A percentile compares a stretch with the other conserved stretches of the same genome.
phyloP scores from a whole-genome alignment of 768 basidiomycete species.

The Termitomyces sp. region DNA sequence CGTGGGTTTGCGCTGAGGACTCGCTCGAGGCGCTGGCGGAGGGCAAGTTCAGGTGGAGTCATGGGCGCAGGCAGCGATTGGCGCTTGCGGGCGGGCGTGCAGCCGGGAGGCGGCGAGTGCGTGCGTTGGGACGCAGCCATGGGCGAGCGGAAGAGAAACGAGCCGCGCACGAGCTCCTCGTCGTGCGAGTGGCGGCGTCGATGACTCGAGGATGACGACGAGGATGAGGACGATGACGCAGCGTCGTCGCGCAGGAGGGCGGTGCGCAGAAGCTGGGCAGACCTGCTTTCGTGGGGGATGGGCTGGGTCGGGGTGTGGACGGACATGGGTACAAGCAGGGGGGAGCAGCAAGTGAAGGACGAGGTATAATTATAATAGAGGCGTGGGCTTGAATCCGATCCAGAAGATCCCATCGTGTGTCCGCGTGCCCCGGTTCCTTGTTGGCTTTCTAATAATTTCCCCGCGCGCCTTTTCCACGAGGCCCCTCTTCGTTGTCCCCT shows the following conservation, averaged over 20 bases:
- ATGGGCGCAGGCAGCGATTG: slow-evolving; percentile 14
- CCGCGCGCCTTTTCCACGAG: neutral
- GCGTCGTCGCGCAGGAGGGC: neutral
- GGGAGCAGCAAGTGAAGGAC: neutral
- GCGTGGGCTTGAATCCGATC: neutral
- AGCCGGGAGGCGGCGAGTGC: neutral
- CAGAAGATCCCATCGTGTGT: neutral
- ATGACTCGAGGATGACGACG: neutral
- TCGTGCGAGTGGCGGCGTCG: slow-evolving; percentile 4
- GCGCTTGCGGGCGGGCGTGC: slow-evolving; percentile 1
- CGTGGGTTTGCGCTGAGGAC: slow-evolving; percentile 27
- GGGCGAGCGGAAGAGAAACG: slow-evolving; percentile 25
- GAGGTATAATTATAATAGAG: neutral
- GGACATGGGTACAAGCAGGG: neutral
- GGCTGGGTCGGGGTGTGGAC: neutral
- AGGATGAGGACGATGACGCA: neutral
- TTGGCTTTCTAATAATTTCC: neutral
- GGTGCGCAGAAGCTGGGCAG: slow-evolving; percentile 1
- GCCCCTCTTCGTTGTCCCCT: neutral
- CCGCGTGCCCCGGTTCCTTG: neutral
- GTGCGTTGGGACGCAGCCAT: neutral
- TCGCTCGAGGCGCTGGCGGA: slow-evolving; percentile 46
- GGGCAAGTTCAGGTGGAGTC: slow-evolving; percentile 49
- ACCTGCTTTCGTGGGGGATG: neutral
- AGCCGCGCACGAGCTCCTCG: slow-evolving; percentile 15